Conservation (phyloP, 2,329 filamentous ascomycete species). For the Exophiala dermatitidis region DNA sequence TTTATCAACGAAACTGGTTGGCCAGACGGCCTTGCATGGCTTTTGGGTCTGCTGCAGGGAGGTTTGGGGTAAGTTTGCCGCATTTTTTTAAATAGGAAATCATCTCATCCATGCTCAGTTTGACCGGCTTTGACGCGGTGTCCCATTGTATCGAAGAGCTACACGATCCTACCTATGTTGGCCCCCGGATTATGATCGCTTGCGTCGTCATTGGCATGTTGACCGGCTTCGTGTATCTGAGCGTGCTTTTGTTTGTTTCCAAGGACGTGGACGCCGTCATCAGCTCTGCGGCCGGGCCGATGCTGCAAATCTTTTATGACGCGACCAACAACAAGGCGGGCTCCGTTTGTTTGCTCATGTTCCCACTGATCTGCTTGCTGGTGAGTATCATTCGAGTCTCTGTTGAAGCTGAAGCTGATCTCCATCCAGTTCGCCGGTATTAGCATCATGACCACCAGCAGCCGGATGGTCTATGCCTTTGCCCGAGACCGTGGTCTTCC, state of each 20-base stretch:
- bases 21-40: conserved; percentile 56
- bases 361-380: conserved; percentile 24
- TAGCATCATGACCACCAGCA: conserved; percentile 59
- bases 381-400: conserved; percentile 5
- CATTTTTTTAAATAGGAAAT: not conserved
- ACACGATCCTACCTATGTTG: conserved; percentile 44
- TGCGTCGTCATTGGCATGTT: conserved; percentile 57
- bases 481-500: conserved; percentile 57
- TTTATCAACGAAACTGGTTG: conserved; percentile 64
- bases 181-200: conserved; percentile 60
- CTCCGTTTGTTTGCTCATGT: conserved; percentile 57
- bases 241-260: conserved; percentile 58
- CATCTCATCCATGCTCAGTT: not conserved
- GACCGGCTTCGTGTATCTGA: conserved; percentile 57
- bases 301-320: conserved; percentile 57
- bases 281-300: conserved; percentile 48
- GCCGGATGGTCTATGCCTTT: conserved; percentile 62
- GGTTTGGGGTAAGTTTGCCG: conserved; percentile 47
- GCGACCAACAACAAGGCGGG: conserved; percentile 57
- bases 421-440: conserved; percentile 49
- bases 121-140: conserved; percentile 32
- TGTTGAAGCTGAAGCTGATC: conserved; percentile 28
- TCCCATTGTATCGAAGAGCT: conserved; percentile 50
- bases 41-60: conserved; percentile 44
- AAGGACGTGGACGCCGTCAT: conserved; percentile 53